A percentile compares a stretch with the other conserved stretches of the same genome.
These are phyloP conservation scores for Chlamydomonas schloesseri DNA, from an alignment of 139 green algal genomes.

Conservation along the genomic window DNA sequence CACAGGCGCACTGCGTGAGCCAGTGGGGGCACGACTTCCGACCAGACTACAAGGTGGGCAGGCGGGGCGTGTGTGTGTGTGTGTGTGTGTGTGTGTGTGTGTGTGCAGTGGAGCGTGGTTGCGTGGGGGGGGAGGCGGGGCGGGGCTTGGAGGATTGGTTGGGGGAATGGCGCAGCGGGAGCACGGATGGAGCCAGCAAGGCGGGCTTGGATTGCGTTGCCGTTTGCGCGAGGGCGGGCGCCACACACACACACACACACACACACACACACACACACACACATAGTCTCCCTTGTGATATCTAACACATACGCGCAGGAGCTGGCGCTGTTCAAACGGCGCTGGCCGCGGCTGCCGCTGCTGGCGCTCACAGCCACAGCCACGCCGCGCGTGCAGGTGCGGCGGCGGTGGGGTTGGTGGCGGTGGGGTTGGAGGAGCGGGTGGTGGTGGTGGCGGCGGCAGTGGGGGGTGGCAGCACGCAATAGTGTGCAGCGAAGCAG, in stretches of 20 bases:
- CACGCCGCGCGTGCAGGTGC: constrained; percentile 69
- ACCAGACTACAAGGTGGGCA: neutral
- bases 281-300: no score
- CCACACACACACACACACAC: no score
- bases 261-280: no score
- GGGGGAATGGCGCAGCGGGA: no score
- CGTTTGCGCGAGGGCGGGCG: no score
- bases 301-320: no score
- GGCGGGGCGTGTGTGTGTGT: neutral
- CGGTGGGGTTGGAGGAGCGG: neutral
- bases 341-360: constrained; percentile 72
- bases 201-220: no score
- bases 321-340: constrained; percentile 84
- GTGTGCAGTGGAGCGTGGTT: neutral
- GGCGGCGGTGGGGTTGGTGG: neutral
- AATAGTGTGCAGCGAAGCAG: no score
- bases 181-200: no score
- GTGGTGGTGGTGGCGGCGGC: neutral
- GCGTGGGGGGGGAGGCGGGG: neutral
- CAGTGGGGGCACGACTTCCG: constrained; percentile 95
- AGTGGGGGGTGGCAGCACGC: no score
- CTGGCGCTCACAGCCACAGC: constrained; percentile 89
- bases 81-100: neutral
- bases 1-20: constrained; percentile 73
- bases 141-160: neutral